Percentiles rank a stretch among this genome's conserved stretches.
phyloP scores from a whole-genome alignment of 768 basidiomycete species.

The Amanita rimosa region DNA sequence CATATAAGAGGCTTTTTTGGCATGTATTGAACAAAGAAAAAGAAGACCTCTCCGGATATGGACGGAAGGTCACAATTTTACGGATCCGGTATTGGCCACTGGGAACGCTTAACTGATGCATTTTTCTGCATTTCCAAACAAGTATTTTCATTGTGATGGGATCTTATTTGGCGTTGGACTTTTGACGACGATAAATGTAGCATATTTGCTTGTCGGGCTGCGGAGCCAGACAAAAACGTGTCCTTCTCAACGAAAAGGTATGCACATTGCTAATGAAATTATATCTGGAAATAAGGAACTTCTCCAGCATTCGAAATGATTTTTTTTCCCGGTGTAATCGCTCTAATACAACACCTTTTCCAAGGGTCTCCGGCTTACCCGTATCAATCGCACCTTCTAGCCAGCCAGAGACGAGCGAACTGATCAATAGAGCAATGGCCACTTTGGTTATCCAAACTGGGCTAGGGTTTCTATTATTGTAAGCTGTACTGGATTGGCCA shows the following conservation, averaged over 20 bases:
- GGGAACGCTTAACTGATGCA: too few relatives aligned
- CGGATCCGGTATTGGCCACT: not conserved
- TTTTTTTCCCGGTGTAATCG: not conserved
- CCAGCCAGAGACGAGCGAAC: not conserved
- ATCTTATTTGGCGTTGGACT: too few relatives aligned
- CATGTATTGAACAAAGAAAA: not conserved
- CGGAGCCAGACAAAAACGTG: not conserved
- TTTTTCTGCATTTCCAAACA: too few relatives aligned
- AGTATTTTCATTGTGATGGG: too few relatives aligned
- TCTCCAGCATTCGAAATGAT: not conserved
- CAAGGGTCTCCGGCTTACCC: not conserved
- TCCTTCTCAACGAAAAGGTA: not conserved
- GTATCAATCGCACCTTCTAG: not conserved
- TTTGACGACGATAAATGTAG: too few relatives aligned
- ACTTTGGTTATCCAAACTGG: not conserved
- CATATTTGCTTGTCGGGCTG: too few relatives aligned
- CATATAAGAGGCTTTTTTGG: not conserved
- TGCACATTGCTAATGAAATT: too few relatives aligned
- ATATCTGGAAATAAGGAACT: too few relatives aligned
- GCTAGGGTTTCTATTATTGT: not conserved
- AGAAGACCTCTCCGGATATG: not conserved
- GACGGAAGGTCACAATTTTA: not conserved
- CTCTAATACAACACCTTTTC: not conserved
- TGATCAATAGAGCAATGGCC: not conserved
- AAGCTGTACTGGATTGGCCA: not conserved